Base-by-base conservation (phyloP, 2,329 filamentous ascomycete species). In the Cladosporium sp. region DNA sequence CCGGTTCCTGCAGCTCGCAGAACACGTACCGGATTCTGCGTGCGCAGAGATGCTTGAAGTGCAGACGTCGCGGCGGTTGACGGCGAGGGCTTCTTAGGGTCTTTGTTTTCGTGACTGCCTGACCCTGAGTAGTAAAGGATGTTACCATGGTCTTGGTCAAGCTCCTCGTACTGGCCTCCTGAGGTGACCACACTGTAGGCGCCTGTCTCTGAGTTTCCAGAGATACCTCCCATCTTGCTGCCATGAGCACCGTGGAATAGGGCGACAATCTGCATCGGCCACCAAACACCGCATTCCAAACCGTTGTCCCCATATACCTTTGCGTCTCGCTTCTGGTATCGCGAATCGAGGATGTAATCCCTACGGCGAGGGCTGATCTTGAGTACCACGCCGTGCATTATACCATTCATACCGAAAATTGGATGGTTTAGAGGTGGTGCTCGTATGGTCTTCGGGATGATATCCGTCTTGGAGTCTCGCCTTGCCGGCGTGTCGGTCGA, bases 181-280 rank as follows among this genome's bases (percentile, higher is more conserved):
- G 61, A 59, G 0, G 67, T 64, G 1, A 69, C 63, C 10, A 69
- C 59, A 1, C 57, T 61, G 28, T 64, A 68, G 6, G 66, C 66
- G 6, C 65, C 65, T 1, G 36, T 56, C 7, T 51, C 45, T 6
- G 47, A 39, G 32, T 59, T 57, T 2, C 65, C 65, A 15, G 42
- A 55, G 7, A 69, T 69, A 1, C 66, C 66, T 10, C 57, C 64
- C 28, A 65, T 64, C 1, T 54, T 61, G 7, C 55, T 22, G 13
- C 66, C 66, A 39, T 68, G 65, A 12, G 66, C 66, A 25, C 66
- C 66, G 17, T 61, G 54, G 25, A 65, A 67, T 0, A 66, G 39
- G 1, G 66, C 64, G 5, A 62, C 56, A 1, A 69, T 53, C 15
- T 65, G 65, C 17, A 36, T 54, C 0, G 65, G 62, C 32, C 61